Evolutionary conservation across 2,329 filamentous ascomycete genomes (phyloP), one percentile per base, ranked within the genome.

Genomic region (Penicillium aurantiogriseum): DNA sequence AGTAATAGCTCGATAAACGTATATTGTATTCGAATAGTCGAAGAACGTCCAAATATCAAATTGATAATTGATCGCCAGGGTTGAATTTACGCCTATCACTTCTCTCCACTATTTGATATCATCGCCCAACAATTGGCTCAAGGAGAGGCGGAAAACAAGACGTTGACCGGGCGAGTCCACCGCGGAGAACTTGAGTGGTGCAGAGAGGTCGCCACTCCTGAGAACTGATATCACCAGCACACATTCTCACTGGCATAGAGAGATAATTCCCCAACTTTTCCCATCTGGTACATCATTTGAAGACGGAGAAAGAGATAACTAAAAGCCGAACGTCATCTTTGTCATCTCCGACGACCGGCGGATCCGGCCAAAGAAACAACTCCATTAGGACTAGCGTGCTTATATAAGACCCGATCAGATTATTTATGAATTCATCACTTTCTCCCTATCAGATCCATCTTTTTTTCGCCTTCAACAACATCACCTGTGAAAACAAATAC

Each of bases 351-450:
- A 66, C 57, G 38, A 55, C 62, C 63, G 60, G 63, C 57, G 60
- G 45, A 59, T 67, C 63, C 60, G 65, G 49, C 9, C 49, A 53
- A 19, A 53, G 40, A 44, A 27, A 15, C 8, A 47, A 40, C 63
- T 35, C 46, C 46, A 65, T 60, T 51, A 52, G 61, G 61, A 8
- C 35, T 65, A 65, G 63, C 56, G 60, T 44, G 38, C 19, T 60
- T 62, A 60, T 44, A 42, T 66, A 65, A 63, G 54, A 38, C 19
- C 42, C 40, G 54, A 67, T 67, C 65, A 61, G 65, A 67, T 67
- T 67, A 65, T 64, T 65, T 64, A 66, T 67, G 64, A 63, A 67
- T 67, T 66, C 63, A 64, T 65, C 63, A 58, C 44, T 51, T 58
- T 54, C 46, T 56, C 58, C 64, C 27, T 62, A 65, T 65, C 61